These are phyloP conservation scores for Trametes punicea DNA, from an alignment of 768 basidiomycete genomes.

Conservation along the genomic window DNA sequence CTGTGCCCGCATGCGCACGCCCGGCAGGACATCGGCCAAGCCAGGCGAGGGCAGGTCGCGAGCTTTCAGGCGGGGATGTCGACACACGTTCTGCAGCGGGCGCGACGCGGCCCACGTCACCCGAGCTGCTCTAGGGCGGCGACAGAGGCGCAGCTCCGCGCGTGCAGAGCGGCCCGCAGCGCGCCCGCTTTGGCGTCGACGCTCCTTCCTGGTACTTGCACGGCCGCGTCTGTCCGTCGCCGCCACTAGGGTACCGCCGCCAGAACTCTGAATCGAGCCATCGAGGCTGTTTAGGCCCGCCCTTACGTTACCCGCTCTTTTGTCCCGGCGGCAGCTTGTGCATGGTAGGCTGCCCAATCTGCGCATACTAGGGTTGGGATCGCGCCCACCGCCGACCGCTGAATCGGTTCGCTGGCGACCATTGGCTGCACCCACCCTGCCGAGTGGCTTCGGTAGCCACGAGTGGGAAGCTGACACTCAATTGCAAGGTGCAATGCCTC, in stretches of 20 bases:
- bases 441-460: not conserved
- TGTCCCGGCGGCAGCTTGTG: not conserved
- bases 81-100: not conserved
- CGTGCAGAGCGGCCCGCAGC: not conserved
- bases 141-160: not conserved
- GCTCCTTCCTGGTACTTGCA: not conserved
- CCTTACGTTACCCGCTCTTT: not conserved
- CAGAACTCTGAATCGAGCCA: not conserved
- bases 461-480: not conserved
- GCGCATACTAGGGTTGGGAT: constrained; percentile 2
- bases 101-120: not conserved
- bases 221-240: not conserved
- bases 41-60: not conserved
- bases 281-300: not conserved
- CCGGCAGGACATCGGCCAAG: not conserved
- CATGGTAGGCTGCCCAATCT: not conserved
- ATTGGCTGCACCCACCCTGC: not conserved
- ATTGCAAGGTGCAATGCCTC: too few relatives aligned
- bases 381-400: not conserved
- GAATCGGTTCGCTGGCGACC: not conserved
- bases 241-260: not conserved
- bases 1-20: not conserved
- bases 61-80: not conserved
- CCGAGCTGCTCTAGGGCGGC: not conserved
- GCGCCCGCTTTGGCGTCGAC: not conserved